phyloP scores from a whole-genome alignment of 345 rosid species.

The Gossypium arboreum region DNA sequence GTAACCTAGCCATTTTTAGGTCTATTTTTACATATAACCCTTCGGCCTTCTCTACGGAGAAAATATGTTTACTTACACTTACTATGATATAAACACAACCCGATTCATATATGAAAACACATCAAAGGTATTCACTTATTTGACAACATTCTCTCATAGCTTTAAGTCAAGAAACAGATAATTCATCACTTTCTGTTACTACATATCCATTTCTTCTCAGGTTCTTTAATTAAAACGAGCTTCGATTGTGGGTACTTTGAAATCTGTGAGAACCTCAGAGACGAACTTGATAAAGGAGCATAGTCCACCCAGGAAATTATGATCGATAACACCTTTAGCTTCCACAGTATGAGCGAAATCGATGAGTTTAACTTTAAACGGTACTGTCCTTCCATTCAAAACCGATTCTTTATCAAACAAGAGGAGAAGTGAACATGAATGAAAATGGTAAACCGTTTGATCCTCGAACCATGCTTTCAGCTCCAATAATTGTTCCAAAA shows the following conservation, averaged over 20 bases:
- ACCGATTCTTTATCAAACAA: slow-evolving; percentile 52
- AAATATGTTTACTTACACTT: no score
- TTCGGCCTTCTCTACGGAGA: no score
- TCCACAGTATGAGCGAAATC: slow-evolving; percentile 94
- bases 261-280: slow-evolving; percentile 49
- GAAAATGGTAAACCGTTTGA: slow-evolving; percentile 74
- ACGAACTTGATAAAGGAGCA: slow-evolving; percentile 80
- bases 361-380: slow-evolving; percentile 58
- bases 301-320: slow-evolving; percentile 90
- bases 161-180: neutral
- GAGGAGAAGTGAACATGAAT: slow-evolving; percentile 78
- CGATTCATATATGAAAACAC: neutral
- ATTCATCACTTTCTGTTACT: neutral
- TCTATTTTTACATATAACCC: no score
- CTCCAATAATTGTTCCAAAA: slow-evolving; percentile 67
- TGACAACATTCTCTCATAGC: no score
- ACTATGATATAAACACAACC: no score
- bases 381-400: slow-evolving; percentile 26
- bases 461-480: slow-evolving; percentile 85
- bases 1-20: no score
- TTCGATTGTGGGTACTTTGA: slow-evolving; percentile 32
- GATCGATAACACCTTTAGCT: slow-evolving; percentile 77
- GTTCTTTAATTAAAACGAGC: slow-evolving; percentile 14
- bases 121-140: no score
- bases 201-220: slow-evolving; percentile 20